Percentiles rank a stretch among this genome's conserved stretches.
Conservation (phyloP, 73 alveolate species). For the Paramecium sexaurelia region DNA sequence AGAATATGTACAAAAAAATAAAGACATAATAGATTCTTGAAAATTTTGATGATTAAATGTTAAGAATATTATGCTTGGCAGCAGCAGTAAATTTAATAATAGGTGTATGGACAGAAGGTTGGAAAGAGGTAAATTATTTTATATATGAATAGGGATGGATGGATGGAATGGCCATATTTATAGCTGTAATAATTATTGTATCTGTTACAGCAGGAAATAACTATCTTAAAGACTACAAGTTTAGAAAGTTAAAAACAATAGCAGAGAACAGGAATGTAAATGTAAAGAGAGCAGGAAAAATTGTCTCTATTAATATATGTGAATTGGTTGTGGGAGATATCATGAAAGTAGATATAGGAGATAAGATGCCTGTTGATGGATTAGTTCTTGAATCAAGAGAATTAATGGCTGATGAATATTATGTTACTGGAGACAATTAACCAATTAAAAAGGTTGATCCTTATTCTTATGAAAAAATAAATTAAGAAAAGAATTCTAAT, state of each 20-base stretch:
- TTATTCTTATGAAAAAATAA: conserved; percentile 41
- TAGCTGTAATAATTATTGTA: conserved; percentile 91
- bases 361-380: conserved; percentile 94
- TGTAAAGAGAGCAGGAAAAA: conserved; percentile 84
- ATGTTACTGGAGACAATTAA: conserved; percentile 95
- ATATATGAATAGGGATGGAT: conserved; percentile 89
- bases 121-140: conserved; percentile 52
- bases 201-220: conserved; percentile 91
- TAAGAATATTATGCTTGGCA: conserved; percentile 91
- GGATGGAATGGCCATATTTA: conserved; percentile 95
- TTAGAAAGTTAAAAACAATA: conserved; percentile 84
- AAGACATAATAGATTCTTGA: conserved; percentile 75
- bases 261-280: conserved; percentile 82
- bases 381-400: conserved; percentile 82
- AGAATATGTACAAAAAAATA: conserved; percentile 41
- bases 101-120: conserved; percentile 93
- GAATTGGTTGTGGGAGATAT: conserved; percentile 94
- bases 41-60: conserved; percentile 93
- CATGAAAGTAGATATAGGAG: conserved; percentile 88
- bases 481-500: conserved; percentile 68
- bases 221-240: conserved; percentile 88
- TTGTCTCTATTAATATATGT: conserved; percentile 74
- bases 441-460: conserved; percentile 83
- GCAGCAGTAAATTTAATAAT: conserved; percentile 93
- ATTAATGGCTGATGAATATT: conserved; percentile 89